Evolutionary conservation across 164 flowering plant species (phyloP).

Genomic region (Chimonanthus salicifolius): DNA sequence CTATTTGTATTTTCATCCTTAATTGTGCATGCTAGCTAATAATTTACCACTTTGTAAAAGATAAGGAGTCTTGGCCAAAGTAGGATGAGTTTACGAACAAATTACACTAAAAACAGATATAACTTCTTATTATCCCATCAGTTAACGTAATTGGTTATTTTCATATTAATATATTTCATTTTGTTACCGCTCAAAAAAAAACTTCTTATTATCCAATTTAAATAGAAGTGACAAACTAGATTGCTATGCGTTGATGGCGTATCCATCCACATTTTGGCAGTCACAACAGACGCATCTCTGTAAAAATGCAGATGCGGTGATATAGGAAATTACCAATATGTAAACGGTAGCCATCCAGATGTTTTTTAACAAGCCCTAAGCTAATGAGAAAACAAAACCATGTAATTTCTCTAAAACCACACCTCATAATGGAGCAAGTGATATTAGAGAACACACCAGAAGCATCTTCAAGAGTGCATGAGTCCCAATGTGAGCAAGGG

Average conservation of each 20-base stretch:
- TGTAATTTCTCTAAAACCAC: background rate
- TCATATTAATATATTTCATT: too few relatives aligned
- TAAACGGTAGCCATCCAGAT: background rate
- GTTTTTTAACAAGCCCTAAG: background rate
- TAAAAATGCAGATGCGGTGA: background rate
- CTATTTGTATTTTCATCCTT: too few relatives aligned
- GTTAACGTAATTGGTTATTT: too few relatives aligned
- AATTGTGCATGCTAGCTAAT: too few relatives aligned
- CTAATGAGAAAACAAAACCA: background rate
- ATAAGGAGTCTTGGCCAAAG: too few relatives aligned
- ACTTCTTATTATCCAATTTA: too few relatives aligned
- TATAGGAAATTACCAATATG: background rate
- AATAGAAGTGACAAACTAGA: background rate
- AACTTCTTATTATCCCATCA: background rate
- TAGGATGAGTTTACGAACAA: background rate
- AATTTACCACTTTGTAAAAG: too few relatives aligned
- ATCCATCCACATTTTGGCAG: background rate
- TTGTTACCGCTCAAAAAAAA: too few relatives aligned
- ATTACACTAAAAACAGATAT: background rate
- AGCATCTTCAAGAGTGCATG: slow-evolving; percentile 91
- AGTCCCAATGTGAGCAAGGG: slow-evolving; percentile 81
- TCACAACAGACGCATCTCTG: background rate
- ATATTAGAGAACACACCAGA: slow-evolving; percentile 38
- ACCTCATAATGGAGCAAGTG: background rate
- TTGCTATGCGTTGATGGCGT: background rate